Evolutionary conservation across 257 asterid genomes (phyloP).

Genomic region (Plantago elongata): DNA sequence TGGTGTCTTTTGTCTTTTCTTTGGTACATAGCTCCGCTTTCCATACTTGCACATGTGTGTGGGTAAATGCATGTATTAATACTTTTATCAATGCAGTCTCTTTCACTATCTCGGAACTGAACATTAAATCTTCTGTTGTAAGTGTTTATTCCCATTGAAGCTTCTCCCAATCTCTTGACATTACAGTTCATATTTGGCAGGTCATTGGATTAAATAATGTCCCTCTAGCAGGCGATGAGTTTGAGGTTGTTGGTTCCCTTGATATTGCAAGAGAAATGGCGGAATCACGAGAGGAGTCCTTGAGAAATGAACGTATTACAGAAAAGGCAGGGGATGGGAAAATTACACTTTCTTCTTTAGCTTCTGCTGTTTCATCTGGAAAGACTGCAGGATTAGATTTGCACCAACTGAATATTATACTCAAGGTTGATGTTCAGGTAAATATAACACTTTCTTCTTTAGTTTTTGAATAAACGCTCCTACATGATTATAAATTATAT

Average conservation of each 20-base stretch:
- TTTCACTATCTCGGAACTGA: not conserved
- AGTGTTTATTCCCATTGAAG: not conserved
- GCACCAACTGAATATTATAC: slow-evolving; percentile 85
- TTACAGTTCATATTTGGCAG: slow-evolving; percentile 36
- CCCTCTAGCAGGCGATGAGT: slow-evolving; percentile 96
- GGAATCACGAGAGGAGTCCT: slow-evolving; percentile 48
- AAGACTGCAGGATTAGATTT: slow-evolving; percentile 74
- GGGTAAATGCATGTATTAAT: too few relatives aligned
- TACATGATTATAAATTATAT: too few relatives aligned
- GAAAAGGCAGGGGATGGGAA: slow-evolving; percentile 96
- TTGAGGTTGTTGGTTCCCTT: slow-evolving; percentile 81
- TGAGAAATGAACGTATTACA: slow-evolving; percentile 76
- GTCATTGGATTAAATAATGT: slow-evolving; percentile 87
- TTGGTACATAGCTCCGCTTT: too few relatives aligned
- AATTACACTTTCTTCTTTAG: slow-evolving; percentile 86
- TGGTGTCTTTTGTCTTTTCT: too few relatives aligned
- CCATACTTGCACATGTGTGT: too few relatives aligned
- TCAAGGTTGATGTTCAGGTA: slow-evolving; percentile 98
- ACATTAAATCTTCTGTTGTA: not conserved
- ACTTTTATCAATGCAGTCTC: not conserved
- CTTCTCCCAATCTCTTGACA: slow-evolving; percentile 13
- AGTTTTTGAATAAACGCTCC: too few relatives aligned
- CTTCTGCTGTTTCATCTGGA: slow-evolving; percentile 88
- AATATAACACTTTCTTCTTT: too few relatives aligned
- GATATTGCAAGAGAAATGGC: slow-evolving; percentile 88